phyloP scores from a whole-genome alignment of 2,329 filamentous ascomycete species.

The Parascedosporium putredinis region DNA sequence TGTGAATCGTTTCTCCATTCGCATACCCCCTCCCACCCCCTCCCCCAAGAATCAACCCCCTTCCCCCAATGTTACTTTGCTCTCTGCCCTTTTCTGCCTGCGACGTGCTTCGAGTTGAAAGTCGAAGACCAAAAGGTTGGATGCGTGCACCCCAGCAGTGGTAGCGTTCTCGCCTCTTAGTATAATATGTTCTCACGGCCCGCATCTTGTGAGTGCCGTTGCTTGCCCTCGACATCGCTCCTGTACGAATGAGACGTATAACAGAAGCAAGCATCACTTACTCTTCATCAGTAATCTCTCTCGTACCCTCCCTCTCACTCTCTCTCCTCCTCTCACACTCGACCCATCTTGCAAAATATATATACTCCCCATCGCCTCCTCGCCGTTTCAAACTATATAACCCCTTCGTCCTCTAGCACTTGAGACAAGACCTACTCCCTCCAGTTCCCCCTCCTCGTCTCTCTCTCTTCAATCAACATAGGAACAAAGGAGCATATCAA shows the following conservation, averaged over 20 bases:
- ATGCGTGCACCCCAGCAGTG: not conserved
- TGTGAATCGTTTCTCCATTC: too few species aligned
- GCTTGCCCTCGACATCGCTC: not conserved
- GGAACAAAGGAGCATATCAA: not conserved
- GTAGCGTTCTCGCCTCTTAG: not conserved
- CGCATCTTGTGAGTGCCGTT: not conserved
- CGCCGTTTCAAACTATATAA: not conserved
- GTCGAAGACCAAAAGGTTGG: not conserved
- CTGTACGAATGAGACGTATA: not conserved
- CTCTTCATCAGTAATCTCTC: not conserved
- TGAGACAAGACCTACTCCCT: not conserved
- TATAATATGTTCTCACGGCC: not conserved
- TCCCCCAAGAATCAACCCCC: too few species aligned
- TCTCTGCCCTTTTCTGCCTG: too few species aligned
- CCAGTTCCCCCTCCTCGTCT: not conserved
- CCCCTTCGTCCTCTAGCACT: constrained; percentile 9
- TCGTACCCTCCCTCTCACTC: not conserved
- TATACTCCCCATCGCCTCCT: not conserved
- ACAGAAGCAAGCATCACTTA: not conserved
- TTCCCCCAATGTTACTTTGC: too few species aligned
- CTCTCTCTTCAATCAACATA: not conserved
- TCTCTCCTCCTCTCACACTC: too few species aligned
- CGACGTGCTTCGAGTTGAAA: not conserved
- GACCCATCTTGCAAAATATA: too few species aligned
- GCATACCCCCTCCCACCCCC: too few species aligned